Evolutionary conservation across 331 rosid genomes (phyloP), one percentile per base, ranked within the genome.

Genomic region (Acacia concinna): DNA sequence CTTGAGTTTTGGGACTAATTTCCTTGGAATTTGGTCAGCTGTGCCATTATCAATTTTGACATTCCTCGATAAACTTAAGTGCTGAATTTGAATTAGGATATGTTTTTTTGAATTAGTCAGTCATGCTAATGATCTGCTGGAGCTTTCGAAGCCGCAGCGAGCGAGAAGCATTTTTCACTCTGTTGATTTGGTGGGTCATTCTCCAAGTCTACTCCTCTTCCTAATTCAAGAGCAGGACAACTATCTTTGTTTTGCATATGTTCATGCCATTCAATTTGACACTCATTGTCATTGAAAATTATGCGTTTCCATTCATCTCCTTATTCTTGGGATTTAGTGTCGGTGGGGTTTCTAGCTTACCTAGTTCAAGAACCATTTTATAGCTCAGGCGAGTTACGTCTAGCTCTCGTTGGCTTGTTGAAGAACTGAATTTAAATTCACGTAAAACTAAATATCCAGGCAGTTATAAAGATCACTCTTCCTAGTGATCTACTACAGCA

Each of bases 381-480:
- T 56, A 70, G 20, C 9, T 57, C 17, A 18, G 35, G 57, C 57
- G 75, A 59, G 32, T 67, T 65, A 38, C 8, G 49, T 21, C 10
- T 41, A 3, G 46, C 20, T 49, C 54, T 59, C 40, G 49, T 43
- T 40, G 14, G 46, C 32, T n/a, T 65, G 17, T 27, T 21, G 18
- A 6, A 56, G 30, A 30, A 49, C 74, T 68, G 84, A 70, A 75
- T 70, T 69, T 1, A 30, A 44, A 25, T 72, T 57, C 63, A 4
- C 37, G 27, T 31, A 54, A 34, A 75, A 32, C 17, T 57, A 15
- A 51, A 64, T 83, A 18, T 79, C 27, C 40, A 0, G 56, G 6
- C 23, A 38, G 32, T 21, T 21, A 37, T 68, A 23, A 20, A 23
- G 11, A 40, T 68, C 32, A 13, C 4, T 41, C 21, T 1, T 79